Evolutionary conservation across 306 rosid species (phyloP), one percentile per base, ranked within the genome.

Genomic region (Cyamopsis tetragonoloba): DNA sequence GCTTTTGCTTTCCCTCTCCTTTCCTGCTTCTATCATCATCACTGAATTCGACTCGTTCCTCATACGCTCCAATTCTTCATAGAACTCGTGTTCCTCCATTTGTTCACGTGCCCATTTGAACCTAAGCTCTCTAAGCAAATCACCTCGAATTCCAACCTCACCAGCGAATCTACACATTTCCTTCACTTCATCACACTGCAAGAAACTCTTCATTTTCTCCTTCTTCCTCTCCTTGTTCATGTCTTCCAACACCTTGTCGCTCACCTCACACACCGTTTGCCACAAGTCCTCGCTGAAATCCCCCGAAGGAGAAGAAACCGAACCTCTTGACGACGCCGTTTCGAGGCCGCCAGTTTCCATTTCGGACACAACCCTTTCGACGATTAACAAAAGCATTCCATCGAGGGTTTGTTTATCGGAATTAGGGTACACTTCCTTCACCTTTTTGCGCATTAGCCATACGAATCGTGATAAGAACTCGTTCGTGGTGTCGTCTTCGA

Each of bases 271-370:
- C 14, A 93, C 98, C 11, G 91, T 86, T 15, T 7, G 84, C 98
- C 98, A 93, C 82, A 93, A 49, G 68, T 93, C 97, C 78, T 88
- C 95, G 10, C 98, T 93, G n/a, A 93, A 85, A 53, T 85, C 91
- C 39, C 70, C 77, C 0, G 82, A 72, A 3, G 57, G 34, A 54
- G 12, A 17, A 10, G 35, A 14, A n/a, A n/a, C n/a, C 2, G 49
- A 37, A n/a, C n/a, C n/a, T n/a, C 38, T 1, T 20, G 54, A 13
- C 12, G 58, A 13, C 24, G 75, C 30, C 5, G 71, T 34, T 1
- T 53, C 75, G 7, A 73, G 13, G 12, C 77, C 80, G 1, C 86
- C 86, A 15, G 66, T 83, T 24, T 86, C 97, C 82, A 89, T 59
- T 80, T 86, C 95, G n/a, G 72, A 66, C 12, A 70, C 89, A 2